These are phyloP conservation scores for Ogataea philodendri DNA, from an alignment of 805 yeast species.

Conservation along the genomic window DNA sequence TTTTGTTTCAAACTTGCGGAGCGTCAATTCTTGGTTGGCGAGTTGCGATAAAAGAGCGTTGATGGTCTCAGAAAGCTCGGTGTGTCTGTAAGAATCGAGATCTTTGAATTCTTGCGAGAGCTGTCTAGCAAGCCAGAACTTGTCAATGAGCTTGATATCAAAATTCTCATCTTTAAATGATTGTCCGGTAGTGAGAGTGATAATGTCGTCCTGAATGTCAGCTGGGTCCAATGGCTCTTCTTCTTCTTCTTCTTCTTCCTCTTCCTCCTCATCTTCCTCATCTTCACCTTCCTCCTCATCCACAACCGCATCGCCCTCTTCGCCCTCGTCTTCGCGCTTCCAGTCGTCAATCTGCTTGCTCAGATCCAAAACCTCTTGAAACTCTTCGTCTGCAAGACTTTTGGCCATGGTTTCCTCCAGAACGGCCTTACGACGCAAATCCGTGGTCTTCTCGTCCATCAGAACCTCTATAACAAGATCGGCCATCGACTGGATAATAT, in stretches of 20 bases:
- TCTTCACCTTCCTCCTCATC: slow-evolving; percentile 33
- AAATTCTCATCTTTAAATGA: slow-evolving; percentile 20
- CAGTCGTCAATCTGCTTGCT: slow-evolving; percentile 53
- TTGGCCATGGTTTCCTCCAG: slow-evolving; percentile 50
- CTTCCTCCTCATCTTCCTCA: slow-evolving; percentile 29
- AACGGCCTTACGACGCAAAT: slow-evolving; percentile 44
- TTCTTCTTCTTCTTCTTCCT: slow-evolving; percentile 25
- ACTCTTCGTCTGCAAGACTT: slow-evolving; percentile 40
- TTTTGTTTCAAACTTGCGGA: slow-evolving; percentile 50
- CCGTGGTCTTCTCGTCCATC: slow-evolving; percentile 45
- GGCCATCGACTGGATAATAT: slow-evolving; percentile 66
- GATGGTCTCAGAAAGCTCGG: slow-evolving; percentile 40
- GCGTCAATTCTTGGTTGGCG: slow-evolving; percentile 28
- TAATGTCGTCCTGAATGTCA: slow-evolving; percentile 1
- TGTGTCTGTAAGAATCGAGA: slow-evolving; percentile 38
- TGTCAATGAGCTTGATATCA: slow-evolving; percentile 29
- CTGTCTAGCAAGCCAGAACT: slow-evolving; percentile 53
- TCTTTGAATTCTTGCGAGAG: slow-evolving; percentile 36
- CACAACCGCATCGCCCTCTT: slow-evolving; percentile 35
- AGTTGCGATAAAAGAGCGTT: slow-evolving; percentile 39
- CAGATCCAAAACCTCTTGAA: slow-evolving; percentile 46
- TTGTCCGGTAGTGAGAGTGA: not conserved
- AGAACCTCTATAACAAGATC: slow-evolving; percentile 59
- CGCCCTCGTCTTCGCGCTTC: slow-evolving; percentile 38
- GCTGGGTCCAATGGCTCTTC: not conserved